Conservation (phyloP, 371 early-diverging fungal genomes). For the Chytridium lagenaria region DNA sequence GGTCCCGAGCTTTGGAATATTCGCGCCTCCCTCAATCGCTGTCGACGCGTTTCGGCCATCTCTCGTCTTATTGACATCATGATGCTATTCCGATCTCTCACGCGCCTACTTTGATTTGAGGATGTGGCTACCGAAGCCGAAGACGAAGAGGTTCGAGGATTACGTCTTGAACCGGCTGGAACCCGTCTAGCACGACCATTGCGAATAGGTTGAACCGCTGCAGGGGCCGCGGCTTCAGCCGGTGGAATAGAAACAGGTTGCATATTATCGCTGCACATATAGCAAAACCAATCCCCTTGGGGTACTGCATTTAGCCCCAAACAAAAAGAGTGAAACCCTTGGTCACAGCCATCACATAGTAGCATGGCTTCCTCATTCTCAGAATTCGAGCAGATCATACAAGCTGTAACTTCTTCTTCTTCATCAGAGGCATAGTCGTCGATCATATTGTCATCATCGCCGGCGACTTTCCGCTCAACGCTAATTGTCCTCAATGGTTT, state of each 20-base stretch:
- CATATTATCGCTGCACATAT: background rate
- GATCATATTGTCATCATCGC: background rate
- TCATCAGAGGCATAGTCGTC: background rate
- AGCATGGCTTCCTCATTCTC: conserved; percentile 15
- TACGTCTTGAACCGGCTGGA: too few relatives aligned
- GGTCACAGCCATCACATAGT: conserved; percentile 19
- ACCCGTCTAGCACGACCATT: too few relatives aligned
- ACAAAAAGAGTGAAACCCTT: conserved; percentile 14
- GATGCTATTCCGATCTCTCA: background rate
- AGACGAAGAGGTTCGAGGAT: too few relatives aligned
- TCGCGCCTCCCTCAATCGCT: background rate
- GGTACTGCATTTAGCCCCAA: conserved; percentile 15
- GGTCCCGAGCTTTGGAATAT: background rate
- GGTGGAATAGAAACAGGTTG: background rate
- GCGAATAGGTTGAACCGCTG: too few relatives aligned
- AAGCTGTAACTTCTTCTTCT: background rate
- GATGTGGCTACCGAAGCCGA: background rate
- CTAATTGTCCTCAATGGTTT: background rate
- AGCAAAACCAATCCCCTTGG: conserved; percentile 20
- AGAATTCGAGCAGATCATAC: background rate
- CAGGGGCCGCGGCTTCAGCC: too few relatives aligned
- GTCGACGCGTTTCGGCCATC: conserved; percentile 19
- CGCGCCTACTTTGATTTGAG: background rate
- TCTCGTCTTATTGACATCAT: conserved; percentile 14
- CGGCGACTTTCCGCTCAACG: background rate